Evolutionary conservation across 306 rosid genomes (phyloP).

Genomic region (Herpetospermum pedunculosum): DNA sequence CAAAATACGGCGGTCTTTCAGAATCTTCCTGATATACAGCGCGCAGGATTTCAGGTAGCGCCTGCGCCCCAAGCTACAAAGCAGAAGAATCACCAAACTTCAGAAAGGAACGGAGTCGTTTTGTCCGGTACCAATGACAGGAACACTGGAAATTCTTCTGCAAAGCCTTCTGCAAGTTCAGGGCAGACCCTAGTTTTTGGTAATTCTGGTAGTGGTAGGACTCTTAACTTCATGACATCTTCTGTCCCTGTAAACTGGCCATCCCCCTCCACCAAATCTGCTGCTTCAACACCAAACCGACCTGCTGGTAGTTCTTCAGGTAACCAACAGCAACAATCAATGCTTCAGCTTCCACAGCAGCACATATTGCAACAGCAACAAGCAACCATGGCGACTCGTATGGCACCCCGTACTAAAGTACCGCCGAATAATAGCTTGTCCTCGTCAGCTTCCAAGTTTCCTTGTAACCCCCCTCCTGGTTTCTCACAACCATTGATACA

Average conservation of each 20-base stretch:
- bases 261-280: conserved; percentile 22
- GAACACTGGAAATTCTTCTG: conserved; percentile 33
- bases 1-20: conserved; percentile 28
- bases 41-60: conserved; percentile 36
- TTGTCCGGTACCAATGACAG: conserved; percentile 30
- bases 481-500: conserved; percentile 30
- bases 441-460: conserved; percentile 20
- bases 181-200: conserved; percentile 59
- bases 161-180: conserved; percentile 19
- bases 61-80: conserved; percentile 28
- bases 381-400: conserved; percentile 17
- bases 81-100: conserved; percentile 27
- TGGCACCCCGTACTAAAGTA: conserved; percentile 19
- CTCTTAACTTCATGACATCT: conserved; percentile 42
- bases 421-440: conserved; percentile 12
- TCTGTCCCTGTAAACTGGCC: conserved; percentile 38
- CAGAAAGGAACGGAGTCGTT: conserved; percentile 33
- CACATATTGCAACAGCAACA: conserved; percentile 38
- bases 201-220: conserved; percentile 51
- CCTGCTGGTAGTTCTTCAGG: conserved; percentile 25
- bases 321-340: conserved; percentile 34
- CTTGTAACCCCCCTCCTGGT: conserved; percentile 28
- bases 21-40: conserved; percentile 34
- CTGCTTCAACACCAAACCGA: conserved; percentile 20
- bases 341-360: conserved; percentile 30